These are phyloP conservation scores for Vanrija humicola DNA, from an alignment of 1,284 basidiomycete genomes.

Conservation along the genomic window DNA sequence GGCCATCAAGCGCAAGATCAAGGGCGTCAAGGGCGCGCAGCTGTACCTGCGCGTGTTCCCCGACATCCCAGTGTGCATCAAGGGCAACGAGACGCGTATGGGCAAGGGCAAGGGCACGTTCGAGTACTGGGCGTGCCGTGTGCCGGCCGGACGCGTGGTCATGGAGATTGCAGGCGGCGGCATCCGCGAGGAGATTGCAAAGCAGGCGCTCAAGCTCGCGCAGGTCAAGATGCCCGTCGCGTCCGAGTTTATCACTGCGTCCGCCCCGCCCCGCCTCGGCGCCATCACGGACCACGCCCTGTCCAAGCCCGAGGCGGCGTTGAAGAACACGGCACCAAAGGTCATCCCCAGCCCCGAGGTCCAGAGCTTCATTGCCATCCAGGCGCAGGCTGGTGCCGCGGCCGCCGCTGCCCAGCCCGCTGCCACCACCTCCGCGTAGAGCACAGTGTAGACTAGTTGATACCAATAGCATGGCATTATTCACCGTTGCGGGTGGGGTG, in stretches of 20 bases:
- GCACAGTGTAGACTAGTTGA: background rate
- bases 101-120: constrained; percentile 98
- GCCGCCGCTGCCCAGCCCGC: background rate
- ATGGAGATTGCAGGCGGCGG: constrained; percentile 91
- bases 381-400: background rate
- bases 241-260: constrained; percentile 79
- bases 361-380: background rate
- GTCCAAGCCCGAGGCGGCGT: constrained; percentile 25
- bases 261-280: constrained; percentile 74
- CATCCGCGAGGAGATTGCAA: constrained; percentile 87
- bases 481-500: too few relatives aligned
- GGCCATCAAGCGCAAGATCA: constrained; percentile 85
- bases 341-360: background rate
- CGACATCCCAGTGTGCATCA: constrained; percentile 94
- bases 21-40: constrained; percentile 83
- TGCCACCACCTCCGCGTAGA: background rate
- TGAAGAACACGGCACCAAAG: background rate
- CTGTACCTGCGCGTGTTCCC: constrained; percentile 90
- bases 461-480: too few relatives aligned
- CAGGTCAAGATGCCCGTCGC: constrained; percentile 82
- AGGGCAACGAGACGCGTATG: constrained; percentile 99
- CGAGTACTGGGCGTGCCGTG: constrained; percentile 96
- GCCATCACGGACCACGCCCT: constrained; percentile 33
- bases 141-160: constrained; percentile 84
- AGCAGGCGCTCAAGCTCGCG: constrained; percentile 85